Evolutionary conservation across 2,329 filamentous ascomycete genomes (phyloP), one percentile per base, ranked within the genome.

Genomic region (Sporothrix phasma): DNA sequence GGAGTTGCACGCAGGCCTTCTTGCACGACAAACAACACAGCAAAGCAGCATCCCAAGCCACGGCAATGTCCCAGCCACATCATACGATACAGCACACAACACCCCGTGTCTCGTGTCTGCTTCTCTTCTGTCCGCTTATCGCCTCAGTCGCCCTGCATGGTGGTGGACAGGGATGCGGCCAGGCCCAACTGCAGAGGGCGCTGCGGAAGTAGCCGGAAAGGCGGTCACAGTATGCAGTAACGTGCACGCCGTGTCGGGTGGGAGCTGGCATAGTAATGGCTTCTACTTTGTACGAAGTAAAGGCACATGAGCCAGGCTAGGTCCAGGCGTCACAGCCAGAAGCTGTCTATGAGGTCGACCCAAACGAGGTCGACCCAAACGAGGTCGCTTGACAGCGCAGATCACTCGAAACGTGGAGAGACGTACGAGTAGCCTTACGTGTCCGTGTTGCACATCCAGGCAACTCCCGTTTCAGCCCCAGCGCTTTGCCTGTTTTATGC

Each of bases 401-500:
- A 41, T 10, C 34, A 22, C 19, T 17, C 26, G 6, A 26, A 19
- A 7, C 6, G 17, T 6, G 15, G 31, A 26, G 39, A 22, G 34
- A 34, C 13, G 47, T 39, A 43, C 24, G 22, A 43, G 43, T 53
- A 62, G 61, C 61, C 47, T 31, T 15, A 51, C 46, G 22, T 19
- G 34, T 34, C 47, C 47, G 26, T 45, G 61, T 62, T 41, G 39
- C 61, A 62, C 17, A 54, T 62, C 47, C 37, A 34, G 24, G 43
- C 45, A n/a, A 39, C 13, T 29, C n/a, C n/a, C 31, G 61, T 62
- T 62, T 62, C 61, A 62, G 26, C 26, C n/a, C 17, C 61, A 62
- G 26, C 26, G 26, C 17, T 61, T 61, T 43, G 58, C 58, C 29
- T 47, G 43, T 37, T 46, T 34, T 15, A 61, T 61, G 58, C 58